phyloP scores from a whole-genome alignment of 805 yeast species.

The Saturnispora bothae region DNA sequence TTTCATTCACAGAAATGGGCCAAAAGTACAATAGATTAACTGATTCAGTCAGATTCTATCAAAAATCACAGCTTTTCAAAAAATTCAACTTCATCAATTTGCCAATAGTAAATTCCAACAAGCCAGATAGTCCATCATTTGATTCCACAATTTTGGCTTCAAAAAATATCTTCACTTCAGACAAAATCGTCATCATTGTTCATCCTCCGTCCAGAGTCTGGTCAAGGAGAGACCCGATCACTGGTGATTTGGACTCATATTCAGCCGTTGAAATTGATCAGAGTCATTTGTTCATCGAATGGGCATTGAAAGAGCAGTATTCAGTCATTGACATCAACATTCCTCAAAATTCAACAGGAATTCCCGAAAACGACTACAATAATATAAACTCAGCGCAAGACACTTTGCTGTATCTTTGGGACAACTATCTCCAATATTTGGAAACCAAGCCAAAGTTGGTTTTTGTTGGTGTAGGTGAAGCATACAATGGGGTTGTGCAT shows the following conservation, averaged over 20 bases:
- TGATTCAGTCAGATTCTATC: slow-evolving; percentile 68
- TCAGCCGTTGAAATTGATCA: slow-evolving; percentile 71
- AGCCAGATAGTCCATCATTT: slow-evolving; percentile 37
- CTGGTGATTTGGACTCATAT: slow-evolving; percentile 66
- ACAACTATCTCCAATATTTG: slow-evolving; percentile 73
- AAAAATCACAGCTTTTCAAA: slow-evolving; percentile 44
- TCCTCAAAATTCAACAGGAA: slow-evolving; percentile 44
- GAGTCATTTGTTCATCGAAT: slow-evolving; percentile 56
- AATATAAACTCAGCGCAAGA: slow-evolving; percentile 68
- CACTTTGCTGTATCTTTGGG: slow-evolving; percentile 74
- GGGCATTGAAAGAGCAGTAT: slow-evolving; percentile 47
- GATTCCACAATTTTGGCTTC: slow-evolving; percentile 57
- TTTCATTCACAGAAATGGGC: slow-evolving; percentile 27
- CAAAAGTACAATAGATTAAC: slow-evolving; percentile 43
- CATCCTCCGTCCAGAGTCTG: slow-evolving; percentile 92
- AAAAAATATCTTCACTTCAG: slow-evolving; percentile 51
- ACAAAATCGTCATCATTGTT: slow-evolving; percentile 57
- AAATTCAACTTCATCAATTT: slow-evolving; percentile 52
- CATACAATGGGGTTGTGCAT: slow-evolving; percentile 80
- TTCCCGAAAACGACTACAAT: slow-evolving; percentile 44
- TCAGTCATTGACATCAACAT: slow-evolving; percentile 81
- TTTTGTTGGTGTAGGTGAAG: slow-evolving; percentile 82
- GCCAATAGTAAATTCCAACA: slow-evolving; percentile 37
- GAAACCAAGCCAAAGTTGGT: slow-evolving; percentile 52
- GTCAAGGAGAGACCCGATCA: slow-evolving; percentile 73